Evolutionary conservation across 1,284 basidiomycete genomes (phyloP).

Genomic region (Moniliella sp.): DNA sequence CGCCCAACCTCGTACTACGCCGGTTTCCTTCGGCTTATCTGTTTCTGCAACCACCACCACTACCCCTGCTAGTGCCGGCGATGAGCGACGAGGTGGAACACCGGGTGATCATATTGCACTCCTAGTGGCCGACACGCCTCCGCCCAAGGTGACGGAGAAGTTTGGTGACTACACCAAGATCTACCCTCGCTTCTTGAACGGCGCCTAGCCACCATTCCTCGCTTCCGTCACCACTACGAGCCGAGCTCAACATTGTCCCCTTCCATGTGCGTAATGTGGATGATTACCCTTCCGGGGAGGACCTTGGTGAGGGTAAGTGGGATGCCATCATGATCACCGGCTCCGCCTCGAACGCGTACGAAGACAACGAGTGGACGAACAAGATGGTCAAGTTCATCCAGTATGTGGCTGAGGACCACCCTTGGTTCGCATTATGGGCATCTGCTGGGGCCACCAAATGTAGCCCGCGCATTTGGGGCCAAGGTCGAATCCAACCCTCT

Average conservation of each 20-base stretch:
- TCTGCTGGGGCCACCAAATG: constrained; percentile 71
- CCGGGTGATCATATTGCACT: too few species aligned
- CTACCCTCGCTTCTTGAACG: constrained; percentile 17
- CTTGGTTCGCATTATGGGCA: constrained; percentile 34
- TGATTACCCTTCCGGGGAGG: constrained; percentile 36
- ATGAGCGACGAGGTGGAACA: too few species aligned
- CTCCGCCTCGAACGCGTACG: constrained; percentile 13
- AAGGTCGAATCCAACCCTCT: constrained; percentile 45
- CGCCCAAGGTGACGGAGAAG: constrained; percentile 8
- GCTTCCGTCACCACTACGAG: constrained; percentile 22
- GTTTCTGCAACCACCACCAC: too few species aligned
- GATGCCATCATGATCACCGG: constrained; percentile 41
- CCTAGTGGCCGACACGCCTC: constrained; percentile 16
- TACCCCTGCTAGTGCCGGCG: too few species aligned
- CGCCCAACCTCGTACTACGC: too few species aligned
- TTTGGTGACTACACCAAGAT: constrained; percentile 14
- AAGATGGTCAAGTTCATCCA: constrained; percentile 16
- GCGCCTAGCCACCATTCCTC: constrained; percentile 20
- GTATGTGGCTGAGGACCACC: constrained; percentile 15
- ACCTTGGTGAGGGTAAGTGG: constrained; percentile 33
- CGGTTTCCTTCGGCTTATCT: too few species aligned
- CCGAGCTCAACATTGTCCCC: constrained; percentile 36
- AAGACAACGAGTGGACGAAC: constrained; percentile 17
- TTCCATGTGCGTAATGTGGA: constrained; percentile 38
- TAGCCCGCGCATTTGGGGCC: constrained; percentile 54